Evolutionary conservation across 2,329 filamentous ascomycete genomes (phyloP), one percentile per base, ranked within the genome.

Genomic region (Cercospora zeae-maydis): DNA sequence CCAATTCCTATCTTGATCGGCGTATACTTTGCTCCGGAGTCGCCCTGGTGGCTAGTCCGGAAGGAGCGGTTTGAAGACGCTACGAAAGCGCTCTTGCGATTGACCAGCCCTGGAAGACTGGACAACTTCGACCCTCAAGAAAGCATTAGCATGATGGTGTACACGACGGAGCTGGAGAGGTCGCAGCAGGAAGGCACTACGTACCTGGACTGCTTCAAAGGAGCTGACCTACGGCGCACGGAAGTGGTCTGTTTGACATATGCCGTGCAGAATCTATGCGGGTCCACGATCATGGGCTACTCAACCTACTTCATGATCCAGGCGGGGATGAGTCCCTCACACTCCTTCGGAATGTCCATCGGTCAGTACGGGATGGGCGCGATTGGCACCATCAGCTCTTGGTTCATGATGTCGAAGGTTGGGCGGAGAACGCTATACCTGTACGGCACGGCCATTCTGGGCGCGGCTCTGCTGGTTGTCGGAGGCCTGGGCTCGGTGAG

Each of bases 141-240:
- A 77, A 95, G 90, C 14, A 81, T 96, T 51, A 88, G 90, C 70
- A 95, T 96, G 91, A 96, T 96, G 89, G 86, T 92, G 1, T 71
- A 77, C 47, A 80, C 78, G 3, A 77, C 86, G 62, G 77, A 81
- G 59, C 74, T 85, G 1, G 85, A 88, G 71, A 77, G 81, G 61
- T 79, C 83, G 57, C 72, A 78, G 63, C 78, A 81, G 61, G 74
- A 78, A 1, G 80, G 80, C 1, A 77, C 78, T 0, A 75, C 69
- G 0, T 85, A 84, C 68, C 65, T 66, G 13, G 81, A 85, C 69
- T 83, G 81, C 69, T 86, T 86, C 76, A 78, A 75, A 36, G 81
- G 81, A 5, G 68, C 79, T 31, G 80, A 86, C 67, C 74, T 81
- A 63, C 76, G 78, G 1, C 75, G 78, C 1, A 80, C 78, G 3